A percentile compares a stretch with the other conserved stretches of the same genome.
These are phyloP conservation scores for Capsicum baccatum DNA, from an alignment of 257 asterid species.

Conservation along the genomic window DNA sequence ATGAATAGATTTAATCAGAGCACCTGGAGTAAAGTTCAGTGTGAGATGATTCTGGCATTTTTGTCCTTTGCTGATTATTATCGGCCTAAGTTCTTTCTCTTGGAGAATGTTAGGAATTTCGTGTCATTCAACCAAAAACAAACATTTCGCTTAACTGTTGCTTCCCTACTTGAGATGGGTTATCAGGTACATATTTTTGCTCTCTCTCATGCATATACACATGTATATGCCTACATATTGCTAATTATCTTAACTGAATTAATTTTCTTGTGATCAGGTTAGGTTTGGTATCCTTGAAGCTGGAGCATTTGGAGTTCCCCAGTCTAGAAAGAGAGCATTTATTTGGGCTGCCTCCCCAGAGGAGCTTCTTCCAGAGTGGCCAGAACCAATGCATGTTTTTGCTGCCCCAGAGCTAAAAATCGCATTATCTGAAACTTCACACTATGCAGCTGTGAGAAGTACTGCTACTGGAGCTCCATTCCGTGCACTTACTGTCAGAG, in stretches of 20 bases:
- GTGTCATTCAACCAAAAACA: conserved; percentile 97
- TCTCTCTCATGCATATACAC: neutral
- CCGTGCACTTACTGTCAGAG: conserved; percentile 93
- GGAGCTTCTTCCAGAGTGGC: conserved; percentile 95
- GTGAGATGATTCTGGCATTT: conserved; percentile 96
- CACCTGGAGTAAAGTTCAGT: conserved; percentile 98
- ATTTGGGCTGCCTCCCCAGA: conserved; percentile 98
- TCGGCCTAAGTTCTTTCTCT: conserved; percentile 88
- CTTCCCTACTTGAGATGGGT: conserved; percentile 97
- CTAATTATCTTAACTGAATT: neutral
- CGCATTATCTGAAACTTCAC: conserved; percentile 56
- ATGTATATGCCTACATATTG: neutral
- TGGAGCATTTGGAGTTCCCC: conserved; percentile 95
- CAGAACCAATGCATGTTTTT: conserved; percentile 98
- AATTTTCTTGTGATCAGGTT: conserved; percentile 52
- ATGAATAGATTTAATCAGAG: conserved; percentile 93
- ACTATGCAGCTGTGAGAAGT: conserved; percentile 83
- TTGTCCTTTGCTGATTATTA: conserved; percentile 92
- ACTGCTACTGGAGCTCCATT: conserved; percentile 91
- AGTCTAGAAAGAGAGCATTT: conserved; percentile 93
- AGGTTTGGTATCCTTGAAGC: conserved; percentile 97
- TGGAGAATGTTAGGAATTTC: conserved; percentile 93
- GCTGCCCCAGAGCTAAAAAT: conserved; percentile 81
- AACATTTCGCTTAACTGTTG: conserved; percentile 85
- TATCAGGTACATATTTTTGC: conserved; percentile 66